These are phyloP conservation scores for Gossypium sturtianum DNA, from an alignment of 345 rosid genomes.

Conservation along the genomic window DNA sequence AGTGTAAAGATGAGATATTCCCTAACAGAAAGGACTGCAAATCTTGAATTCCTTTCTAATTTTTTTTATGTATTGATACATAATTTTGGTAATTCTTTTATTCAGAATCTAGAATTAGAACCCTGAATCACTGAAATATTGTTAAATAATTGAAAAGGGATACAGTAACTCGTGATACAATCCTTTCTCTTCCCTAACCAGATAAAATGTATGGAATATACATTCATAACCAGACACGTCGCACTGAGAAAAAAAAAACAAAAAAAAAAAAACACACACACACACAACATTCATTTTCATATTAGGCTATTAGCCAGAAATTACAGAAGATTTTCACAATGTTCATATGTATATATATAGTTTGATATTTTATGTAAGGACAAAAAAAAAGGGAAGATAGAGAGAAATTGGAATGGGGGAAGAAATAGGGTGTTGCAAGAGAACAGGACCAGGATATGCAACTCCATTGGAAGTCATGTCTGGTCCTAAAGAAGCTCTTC, in stretches of 20 bases:
- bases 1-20: too few relatives aligned
- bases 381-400: too few relatives aligned
- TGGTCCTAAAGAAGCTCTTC: conserved; percentile 67
- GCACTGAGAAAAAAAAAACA: too few relatives aligned
- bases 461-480: conserved; percentile 84
- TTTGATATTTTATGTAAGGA: neutral
- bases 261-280: too few relatives aligned
- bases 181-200: too few relatives aligned
- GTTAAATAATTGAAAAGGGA: fast-evolving
- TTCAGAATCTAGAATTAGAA: fast-evolving
- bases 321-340: neutral
- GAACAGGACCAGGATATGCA: conserved; percentile 66
- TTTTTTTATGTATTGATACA: fast-evolving
- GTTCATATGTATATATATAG: too few relatives aligned
- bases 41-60: fast-evolving
- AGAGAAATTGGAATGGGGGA: neutral
- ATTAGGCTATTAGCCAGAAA: neutral
- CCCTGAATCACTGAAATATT: fast-evolving
- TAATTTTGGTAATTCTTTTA: too few relatives aligned
- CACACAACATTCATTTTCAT: too few relatives aligned
- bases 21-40: fast-evolving
- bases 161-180: too few relatives aligned
- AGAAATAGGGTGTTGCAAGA: conserved; percentile 38
- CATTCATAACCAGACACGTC: too few relatives aligned
- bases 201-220: too few relatives aligned